Evolutionary conservation across 176 grass and related monocot species (phyloP).

Genomic region (Paspalum notatum): DNA sequence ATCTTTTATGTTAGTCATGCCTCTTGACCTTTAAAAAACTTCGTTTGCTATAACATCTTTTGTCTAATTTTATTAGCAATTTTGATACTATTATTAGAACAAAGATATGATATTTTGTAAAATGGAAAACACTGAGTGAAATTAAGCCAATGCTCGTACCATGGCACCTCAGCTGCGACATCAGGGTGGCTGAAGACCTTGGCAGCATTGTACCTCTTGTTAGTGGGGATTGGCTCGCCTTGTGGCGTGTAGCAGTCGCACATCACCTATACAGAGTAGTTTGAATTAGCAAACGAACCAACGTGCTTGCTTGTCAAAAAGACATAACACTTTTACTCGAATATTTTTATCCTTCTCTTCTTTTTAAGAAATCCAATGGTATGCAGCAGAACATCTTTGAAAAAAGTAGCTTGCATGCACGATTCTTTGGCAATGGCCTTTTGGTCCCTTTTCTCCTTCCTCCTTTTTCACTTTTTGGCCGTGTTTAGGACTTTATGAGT

Average conservation of each 20-base stretch:
- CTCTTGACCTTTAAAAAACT: too few relatives aligned
- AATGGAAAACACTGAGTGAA: background rate
- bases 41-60: background rate
- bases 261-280: conserved; percentile 70
- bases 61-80: background rate
- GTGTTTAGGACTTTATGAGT: background rate
- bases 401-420: background rate
- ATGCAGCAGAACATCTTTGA: background rate
- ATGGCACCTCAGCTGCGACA: conserved; percentile 70
- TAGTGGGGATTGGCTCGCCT: conserved; percentile 75
- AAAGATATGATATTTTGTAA: background rate
- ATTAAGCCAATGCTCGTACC: conserved; percentile 44
- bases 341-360: background rate
- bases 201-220: conserved; percentile 88
- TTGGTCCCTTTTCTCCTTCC: background rate
- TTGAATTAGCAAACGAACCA: background rate
- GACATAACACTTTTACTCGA: background rate
- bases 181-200: conserved; percentile 75
- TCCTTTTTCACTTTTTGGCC: background rate
- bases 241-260: conserved; percentile 96
- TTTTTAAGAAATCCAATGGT: background rate
- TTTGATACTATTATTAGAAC: background rate
- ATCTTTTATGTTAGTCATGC: too few relatives aligned
- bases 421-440: background rate
- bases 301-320: conserved; percentile 16